phyloP scores from a whole-genome alignment of 2,329 filamentous ascomycete species.

The Dactylellina sp. region DNA sequence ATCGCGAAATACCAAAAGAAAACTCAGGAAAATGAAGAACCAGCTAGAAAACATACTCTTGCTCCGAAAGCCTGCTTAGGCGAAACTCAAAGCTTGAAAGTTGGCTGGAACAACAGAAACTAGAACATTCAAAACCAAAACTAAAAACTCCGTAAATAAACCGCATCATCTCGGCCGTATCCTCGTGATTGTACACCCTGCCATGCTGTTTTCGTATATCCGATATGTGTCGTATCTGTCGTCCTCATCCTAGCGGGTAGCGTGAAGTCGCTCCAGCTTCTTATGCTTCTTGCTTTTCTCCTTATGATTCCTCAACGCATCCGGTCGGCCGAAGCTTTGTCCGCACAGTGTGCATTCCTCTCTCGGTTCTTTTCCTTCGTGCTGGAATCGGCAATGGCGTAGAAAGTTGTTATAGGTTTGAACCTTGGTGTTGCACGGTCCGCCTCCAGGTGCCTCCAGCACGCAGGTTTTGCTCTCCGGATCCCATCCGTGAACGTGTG shows the following conservation, averaged over 20 bases:
- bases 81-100: neutral
- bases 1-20: slow-evolving; percentile 8
- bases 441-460: slow-evolving; percentile 40
- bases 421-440: slow-evolving; percentile 46
- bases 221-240: neutral
- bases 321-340: slow-evolving; percentile 50
- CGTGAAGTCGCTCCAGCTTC: slow-evolving; percentile 47
- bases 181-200: slow-evolving; percentile 1
- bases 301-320: slow-evolving; percentile 55
- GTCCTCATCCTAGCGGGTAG: slow-evolving; percentile 21
- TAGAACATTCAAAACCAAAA: slow-evolving; percentile 12
- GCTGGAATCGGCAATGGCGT: slow-evolving; percentile 54
- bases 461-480: slow-evolving; percentile 39
- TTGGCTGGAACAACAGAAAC: neutral
- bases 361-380: slow-evolving; percentile 50
- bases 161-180: slow-evolving; percentile 9
- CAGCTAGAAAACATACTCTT: slow-evolving; percentile 3
- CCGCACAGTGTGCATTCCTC: slow-evolving; percentile 53
- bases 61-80: slow-evolving; percentile 5
- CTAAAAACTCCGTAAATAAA: slow-evolving; percentile 1
- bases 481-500: slow-evolving; percentile 48
- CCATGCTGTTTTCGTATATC: neutral
- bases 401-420: slow-evolving; percentile 55
- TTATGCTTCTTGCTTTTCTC: slow-evolving; percentile 56
- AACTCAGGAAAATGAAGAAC: neutral